Evolutionary conservation across 2,329 filamentous ascomycete species (phyloP).

Genomic region (Cladosporium cucumerinum): DNA sequence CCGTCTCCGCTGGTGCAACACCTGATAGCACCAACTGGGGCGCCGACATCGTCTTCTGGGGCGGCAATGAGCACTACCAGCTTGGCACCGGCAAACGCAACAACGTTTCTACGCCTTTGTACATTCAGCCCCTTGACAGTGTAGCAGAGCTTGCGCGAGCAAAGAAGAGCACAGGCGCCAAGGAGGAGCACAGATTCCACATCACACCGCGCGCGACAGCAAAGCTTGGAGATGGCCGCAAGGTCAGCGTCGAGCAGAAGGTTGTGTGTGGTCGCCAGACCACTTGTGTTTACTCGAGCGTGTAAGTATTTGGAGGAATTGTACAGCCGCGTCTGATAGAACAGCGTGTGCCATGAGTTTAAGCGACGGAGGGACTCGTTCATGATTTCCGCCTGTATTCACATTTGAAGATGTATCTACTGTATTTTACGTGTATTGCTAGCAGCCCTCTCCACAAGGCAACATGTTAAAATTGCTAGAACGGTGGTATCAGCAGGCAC

Average conservation of each 20-base stretch:
- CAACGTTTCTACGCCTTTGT: conserved; percentile 71
- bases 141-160: conserved; percentile 60
- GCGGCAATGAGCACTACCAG: conserved; percentile 90
- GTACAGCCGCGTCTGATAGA: background rate
- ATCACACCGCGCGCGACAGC: conserved; percentile 74
- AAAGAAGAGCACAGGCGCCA: conserved; percentile 54
- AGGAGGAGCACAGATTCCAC: conserved; percentile 71
- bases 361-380: background rate
- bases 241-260: conserved; percentile 75
- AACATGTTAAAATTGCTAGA: no score
- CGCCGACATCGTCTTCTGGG: conserved; percentile 87
- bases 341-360: background rate
- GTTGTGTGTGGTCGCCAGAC: conserved; percentile 82
- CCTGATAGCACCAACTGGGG: conserved; percentile 79
- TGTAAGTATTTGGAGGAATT: background rate
- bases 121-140: conserved; percentile 73
- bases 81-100: conserved; percentile 86
- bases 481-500: no score
- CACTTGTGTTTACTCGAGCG: conserved; percentile 73
- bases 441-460: background rate
- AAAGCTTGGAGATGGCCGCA: conserved; percentile 62
- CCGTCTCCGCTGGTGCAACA: conserved; percentile 45
- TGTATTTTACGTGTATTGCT: background rate
- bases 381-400: background rate
- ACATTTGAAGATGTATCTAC: background rate